phyloP scores from a whole-genome alignment of 2,329 filamentous ascomycete genomes.

The Stemphylium beticola region DNA sequence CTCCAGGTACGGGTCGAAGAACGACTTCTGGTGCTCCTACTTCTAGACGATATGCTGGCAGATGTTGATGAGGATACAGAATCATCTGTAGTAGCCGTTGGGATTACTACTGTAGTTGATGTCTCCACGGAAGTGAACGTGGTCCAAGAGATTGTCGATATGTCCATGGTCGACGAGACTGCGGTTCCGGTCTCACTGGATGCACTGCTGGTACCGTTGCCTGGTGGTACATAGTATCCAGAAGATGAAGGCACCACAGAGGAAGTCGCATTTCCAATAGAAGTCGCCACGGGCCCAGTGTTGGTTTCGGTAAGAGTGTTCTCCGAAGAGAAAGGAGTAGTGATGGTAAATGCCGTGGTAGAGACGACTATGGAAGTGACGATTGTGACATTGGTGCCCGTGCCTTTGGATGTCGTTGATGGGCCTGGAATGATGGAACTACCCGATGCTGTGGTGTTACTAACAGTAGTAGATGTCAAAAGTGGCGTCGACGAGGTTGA shows the following conservation, averaged over 20 bases:
- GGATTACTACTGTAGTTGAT: not conserved
- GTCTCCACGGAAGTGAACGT: conserved; percentile 5
- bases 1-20: conserved; percentile 5
- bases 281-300: conserved; percentile 2
- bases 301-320: conserved; percentile 6
- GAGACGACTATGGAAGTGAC: conserved; percentile 1
- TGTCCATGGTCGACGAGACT: conserved; percentile 1
- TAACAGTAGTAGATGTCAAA: conserved; percentile 1
- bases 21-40: not conserved
- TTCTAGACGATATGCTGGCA: not conserved
- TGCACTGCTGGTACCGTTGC: not conserved
- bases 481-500: not conserved
- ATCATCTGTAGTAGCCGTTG: not conserved
- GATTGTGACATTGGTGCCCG: not conserved
- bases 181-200: not conserved
- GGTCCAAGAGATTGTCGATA: conserved; percentile 8
- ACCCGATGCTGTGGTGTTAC: not conserved
- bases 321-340: conserved; percentile 6
- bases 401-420: not conserved
- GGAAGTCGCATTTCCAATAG: not conserved
- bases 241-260: conserved; percentile 1
- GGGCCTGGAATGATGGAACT: not conserved
- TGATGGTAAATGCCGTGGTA: not conserved
- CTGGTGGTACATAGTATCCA: conserved; percentile 16
- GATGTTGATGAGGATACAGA: not conserved